Base-by-base conservation (phyloP, 2,329 filamentous ascomycete species). In the Aspergillus japonicus region DNA sequence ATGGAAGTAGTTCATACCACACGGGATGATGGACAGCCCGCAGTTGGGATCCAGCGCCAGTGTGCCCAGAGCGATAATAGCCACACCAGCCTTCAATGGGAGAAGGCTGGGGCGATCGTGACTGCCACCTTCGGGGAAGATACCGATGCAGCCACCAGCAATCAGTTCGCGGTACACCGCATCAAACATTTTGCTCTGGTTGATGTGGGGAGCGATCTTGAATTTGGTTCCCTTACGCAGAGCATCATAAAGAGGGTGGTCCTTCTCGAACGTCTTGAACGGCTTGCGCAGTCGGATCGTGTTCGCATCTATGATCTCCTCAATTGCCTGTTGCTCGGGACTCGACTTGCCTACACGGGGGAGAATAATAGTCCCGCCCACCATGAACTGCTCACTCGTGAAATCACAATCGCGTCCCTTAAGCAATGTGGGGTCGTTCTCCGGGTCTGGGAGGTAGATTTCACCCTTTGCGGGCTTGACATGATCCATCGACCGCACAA, bases 1-100 rank as follows among this genome's bases (percentile, higher is more conserved):
- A 77, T 98, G 94, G 79, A 99, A 99, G 78, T 99, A 99, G 77
- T 99, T 99, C 94, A 99, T 97, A 69, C 94, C 94, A 54, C 95
- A 93, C 3, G 95, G 95, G 24, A 99, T 91, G 68, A 99, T 97
- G 77, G 93, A 96, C 62, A 99, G 81, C 31, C 91, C 92, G 71
- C 91, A 96, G 64, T 94, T 84, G 2, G 93, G 93, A 62, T 93
- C 87, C 58, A 92, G 88, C 5, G 91, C 92, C 54, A 98, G 82
- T 1, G 95, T 89, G 44, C 94, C 94, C 39, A 99, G 84, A 12
- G 94, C 95, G 94, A 99, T 99, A 71, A 99, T 95, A 60, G 95
- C 95, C 61, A 99, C 92, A 75, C 94, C 94, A 69, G 95, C 94
- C 83, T 98, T 98, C 63, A 98, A 82, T 23, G 95, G 94, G 47